Evolutionary conservation across 441 rosid species (phyloP).

Genomic region (Theobroma grandiflorum): DNA sequence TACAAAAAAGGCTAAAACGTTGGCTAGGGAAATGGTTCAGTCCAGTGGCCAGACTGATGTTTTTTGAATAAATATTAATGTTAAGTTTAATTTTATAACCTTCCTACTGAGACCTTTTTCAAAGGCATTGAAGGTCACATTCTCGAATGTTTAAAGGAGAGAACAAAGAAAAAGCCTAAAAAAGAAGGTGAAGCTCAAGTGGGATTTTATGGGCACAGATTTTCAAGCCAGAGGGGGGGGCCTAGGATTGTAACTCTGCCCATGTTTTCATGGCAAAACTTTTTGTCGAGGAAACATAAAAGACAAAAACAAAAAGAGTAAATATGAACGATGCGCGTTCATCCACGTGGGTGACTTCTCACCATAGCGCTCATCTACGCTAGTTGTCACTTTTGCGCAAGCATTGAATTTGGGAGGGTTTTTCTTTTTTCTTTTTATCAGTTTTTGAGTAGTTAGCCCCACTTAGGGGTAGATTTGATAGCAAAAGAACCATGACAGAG

Average conservation of each 20-base stretch:
- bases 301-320: not conserved
- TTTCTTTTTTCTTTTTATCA: too few relatives aligned
- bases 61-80: not conserved
- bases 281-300: not conserved
- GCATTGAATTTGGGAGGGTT: not conserved
- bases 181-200: constrained; percentile 14
- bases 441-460: not conserved
- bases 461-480: not conserved
- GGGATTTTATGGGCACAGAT: constrained; percentile 23
- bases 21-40: not conserved
- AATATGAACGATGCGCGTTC: constrained; percentile 33
- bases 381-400: not conserved
- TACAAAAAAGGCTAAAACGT: not conserved
- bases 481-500: not conserved
- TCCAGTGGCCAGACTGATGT: not conserved
- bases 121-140: not conserved
- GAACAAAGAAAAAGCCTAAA: not conserved
- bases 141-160: not conserved
- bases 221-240: not conserved
- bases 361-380: not conserved
- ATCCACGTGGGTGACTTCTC: constrained; percentile 24
- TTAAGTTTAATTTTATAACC: not conserved
- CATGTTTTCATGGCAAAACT: not conserved
- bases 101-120: not conserved
- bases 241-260: not conserved